Evolutionary conservation across 306 rosid species (phyloP).

Genomic region (Rosa lucieae): DNA sequence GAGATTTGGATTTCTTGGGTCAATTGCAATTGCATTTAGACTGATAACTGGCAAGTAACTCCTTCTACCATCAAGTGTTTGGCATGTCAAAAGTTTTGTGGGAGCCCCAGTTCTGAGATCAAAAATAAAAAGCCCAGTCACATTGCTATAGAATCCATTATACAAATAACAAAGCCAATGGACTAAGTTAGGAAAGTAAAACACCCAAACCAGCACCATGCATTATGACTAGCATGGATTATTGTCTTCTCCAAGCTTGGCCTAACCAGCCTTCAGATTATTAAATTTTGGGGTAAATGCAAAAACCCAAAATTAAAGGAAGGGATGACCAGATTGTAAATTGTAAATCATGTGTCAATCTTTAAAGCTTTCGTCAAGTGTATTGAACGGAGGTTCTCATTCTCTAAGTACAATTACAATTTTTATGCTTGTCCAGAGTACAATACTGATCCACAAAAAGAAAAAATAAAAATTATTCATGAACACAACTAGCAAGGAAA

Average conservation of each 20-base stretch:
- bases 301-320: not conserved
- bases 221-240: slow-evolving; percentile 4
- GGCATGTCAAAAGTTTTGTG: slow-evolving; percentile 79
- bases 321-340: not conserved
- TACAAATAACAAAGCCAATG: not conserved
- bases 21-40: slow-evolving; percentile 87
- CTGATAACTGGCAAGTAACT: slow-evolving; percentile 41
- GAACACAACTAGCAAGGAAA: slow-evolving; percentile 19
- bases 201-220: slow-evolving; percentile 9
- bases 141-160: slow-evolving; percentile 14
- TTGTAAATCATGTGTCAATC: not conserved
- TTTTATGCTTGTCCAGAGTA: not conserved
- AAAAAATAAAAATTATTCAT: not conserved
- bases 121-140: slow-evolving; percentile 43
- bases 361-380: not conserved
- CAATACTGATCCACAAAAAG: not conserved
- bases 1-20: slow-evolving; percentile 93
- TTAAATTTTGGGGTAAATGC: not conserved
- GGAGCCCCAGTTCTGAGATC: slow-evolving; percentile 76
- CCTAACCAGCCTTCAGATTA: slow-evolving; percentile 11
- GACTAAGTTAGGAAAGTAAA: not conserved
- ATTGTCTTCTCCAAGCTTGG: slow-evolving; percentile 2
- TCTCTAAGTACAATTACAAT: not conserved
- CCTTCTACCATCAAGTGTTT: slow-evolving; percentile 49
- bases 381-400: not conserved